These are phyloP conservation scores for Phytophthora hibernalis DNA, from an alignment of 352 stramenopile species.

Conservation along the genomic window DNA sequence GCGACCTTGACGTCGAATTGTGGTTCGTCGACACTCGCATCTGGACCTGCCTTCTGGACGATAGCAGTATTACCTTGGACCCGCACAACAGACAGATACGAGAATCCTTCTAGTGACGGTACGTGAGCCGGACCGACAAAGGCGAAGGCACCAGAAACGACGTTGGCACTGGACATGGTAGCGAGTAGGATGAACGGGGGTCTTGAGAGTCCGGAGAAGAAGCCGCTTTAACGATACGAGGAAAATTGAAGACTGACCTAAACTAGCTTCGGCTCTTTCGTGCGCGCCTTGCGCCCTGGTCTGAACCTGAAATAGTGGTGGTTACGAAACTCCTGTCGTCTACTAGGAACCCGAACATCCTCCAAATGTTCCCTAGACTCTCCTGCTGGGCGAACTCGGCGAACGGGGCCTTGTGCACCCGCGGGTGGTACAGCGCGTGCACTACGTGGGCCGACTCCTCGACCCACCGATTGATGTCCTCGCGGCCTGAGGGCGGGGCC, in stretches of 20 bases:
- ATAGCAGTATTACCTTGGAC: neutral
- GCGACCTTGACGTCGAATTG: conserved; percentile 11
- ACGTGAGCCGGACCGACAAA: conserved; percentile 6
- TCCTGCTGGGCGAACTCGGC: conserved; percentile 54
- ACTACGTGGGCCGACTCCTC: conserved; percentile 42
- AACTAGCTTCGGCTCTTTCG: no score
- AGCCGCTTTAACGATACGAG: neutral
- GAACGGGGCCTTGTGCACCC: conserved; percentile 52
- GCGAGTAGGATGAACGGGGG: neutral
- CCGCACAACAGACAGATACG: neutral
- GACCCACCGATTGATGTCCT: conserved; percentile 58
- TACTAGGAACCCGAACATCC: no score
- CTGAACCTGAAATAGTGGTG: no score
- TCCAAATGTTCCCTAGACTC: no score
- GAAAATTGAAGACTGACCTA: conserved; percentile 1
- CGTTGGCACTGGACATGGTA: neutral
- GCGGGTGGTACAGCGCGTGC: conserved; percentile 49
- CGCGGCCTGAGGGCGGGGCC: conserved; percentile 37
- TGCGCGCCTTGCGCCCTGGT: no score
- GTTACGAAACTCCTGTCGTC: no score
- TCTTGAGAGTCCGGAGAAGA: neutral
- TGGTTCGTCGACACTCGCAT: neutral
- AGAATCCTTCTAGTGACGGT: conserved; percentile 4
- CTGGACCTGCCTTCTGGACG: neutral
- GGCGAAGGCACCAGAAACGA: neutral